Conservation (phyloP, 345 rosid species). For the Eucalyptus cloeziana region DNA sequence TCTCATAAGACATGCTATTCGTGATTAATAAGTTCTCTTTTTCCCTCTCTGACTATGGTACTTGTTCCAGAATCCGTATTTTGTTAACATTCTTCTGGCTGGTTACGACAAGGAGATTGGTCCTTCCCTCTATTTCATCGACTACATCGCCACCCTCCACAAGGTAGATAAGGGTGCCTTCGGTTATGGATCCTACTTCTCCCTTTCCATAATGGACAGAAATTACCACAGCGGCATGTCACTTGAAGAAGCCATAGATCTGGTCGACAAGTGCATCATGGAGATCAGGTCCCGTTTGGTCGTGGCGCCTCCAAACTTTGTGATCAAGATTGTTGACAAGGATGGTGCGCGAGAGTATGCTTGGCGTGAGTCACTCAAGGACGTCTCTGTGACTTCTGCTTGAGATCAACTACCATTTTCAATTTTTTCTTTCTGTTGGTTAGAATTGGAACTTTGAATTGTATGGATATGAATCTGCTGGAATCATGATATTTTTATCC, state of each 20-base stretch:
- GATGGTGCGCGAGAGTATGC: constrained; percentile 78
- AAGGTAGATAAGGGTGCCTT: constrained; percentile 96
- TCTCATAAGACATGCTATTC: neutral
- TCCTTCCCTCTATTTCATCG: constrained; percentile 87
- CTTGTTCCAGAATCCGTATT: constrained; percentile 61
- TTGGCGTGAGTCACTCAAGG: constrained; percentile 76
- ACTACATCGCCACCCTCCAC: constrained; percentile 93
- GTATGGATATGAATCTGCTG: neutral
- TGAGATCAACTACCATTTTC: neutral
- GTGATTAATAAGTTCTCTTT: neutral
- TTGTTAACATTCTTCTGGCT: constrained; percentile 84
- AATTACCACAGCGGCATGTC: constrained; percentile 92
- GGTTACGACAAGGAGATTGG: constrained; percentile 93
- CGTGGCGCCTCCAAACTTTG: constrained; percentile 91
- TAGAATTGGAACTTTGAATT: neutral
- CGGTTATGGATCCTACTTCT: constrained; percentile 89
- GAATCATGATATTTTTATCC: neutral
- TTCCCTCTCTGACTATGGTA: neutral
- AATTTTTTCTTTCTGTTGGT: neutral
- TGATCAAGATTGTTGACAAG: constrained; percentile 90
- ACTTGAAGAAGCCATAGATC: constrained; percentile 69
- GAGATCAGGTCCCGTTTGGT: constrained; percentile 91
- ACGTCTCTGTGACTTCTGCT: constrained; percentile 14
- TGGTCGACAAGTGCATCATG: constrained; percentile 80
- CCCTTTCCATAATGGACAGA: constrained; percentile 90